These are phyloP conservation scores for Lactarius sanguifluus DNA, from an alignment of 768 basidiomycete genomes.

Conservation along the genomic window DNA sequence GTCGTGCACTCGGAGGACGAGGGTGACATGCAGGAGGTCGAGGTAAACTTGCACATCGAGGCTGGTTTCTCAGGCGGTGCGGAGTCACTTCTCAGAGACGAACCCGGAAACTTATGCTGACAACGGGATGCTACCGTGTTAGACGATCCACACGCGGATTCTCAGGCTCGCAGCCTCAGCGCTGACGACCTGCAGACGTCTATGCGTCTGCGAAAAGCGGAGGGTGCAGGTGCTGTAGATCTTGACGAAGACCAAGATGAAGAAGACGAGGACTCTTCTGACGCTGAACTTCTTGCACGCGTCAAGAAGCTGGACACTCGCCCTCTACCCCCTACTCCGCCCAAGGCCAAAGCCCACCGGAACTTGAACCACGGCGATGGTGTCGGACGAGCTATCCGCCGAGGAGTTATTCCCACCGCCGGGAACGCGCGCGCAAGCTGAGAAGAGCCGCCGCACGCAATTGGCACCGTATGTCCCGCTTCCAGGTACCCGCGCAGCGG, in stretches of 20 bases:
- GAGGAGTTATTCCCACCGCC: constrained; percentile 20
- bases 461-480: constrained; percentile 14
- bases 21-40: constrained; percentile 20
- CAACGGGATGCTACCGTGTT: background rate
- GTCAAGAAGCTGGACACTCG: background rate
- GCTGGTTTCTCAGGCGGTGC: constrained; percentile 6
- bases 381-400: background rate
- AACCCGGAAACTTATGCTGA: background rate
- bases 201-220: background rate
- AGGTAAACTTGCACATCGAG: constrained; percentile 8
- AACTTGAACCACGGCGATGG: background rate
- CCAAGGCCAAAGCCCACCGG: background rate
- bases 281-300: constrained; percentile 1
- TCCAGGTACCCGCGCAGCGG: constrained; percentile 22
- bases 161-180: background rate
- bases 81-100: background rate
- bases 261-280: background rate
- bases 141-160: background rate
- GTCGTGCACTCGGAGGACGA: constrained; percentile 16
- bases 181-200: constrained; percentile 1
- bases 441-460: constrained; percentile 14
- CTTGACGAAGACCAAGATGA: background rate
- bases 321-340: no score
- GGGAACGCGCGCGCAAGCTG: constrained; percentile 12
- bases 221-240: background rate